Conservation (phyloP, 306 rosid genomes). For the Acacia acuminata region DNA sequence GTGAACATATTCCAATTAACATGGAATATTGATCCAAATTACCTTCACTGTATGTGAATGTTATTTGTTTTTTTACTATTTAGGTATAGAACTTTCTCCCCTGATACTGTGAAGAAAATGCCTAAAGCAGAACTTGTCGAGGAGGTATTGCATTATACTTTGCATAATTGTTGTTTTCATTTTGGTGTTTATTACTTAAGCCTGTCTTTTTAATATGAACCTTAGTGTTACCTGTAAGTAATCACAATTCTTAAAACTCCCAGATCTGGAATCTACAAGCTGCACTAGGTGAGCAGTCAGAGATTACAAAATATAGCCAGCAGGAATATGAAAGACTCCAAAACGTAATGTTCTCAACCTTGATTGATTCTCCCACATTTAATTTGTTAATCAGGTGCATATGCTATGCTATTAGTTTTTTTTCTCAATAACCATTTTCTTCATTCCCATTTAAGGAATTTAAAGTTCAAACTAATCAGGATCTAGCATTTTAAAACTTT, state of each 20-base stretch:
- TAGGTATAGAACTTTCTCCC: constrained; percentile 89
- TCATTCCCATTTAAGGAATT: not conserved
- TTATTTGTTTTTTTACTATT: constrained; percentile 32
- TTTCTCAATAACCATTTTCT: not conserved
- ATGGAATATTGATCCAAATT: constrained; percentile 20
- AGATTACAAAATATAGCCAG: constrained; percentile 62
- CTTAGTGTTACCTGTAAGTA: constrained; percentile 13
- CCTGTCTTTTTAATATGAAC: constrained; percentile 5
- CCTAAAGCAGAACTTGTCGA: constrained; percentile 85
- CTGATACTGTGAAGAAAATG: constrained; percentile 85
- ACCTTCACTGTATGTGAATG: constrained; percentile 13
- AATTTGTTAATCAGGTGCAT: not conserved
- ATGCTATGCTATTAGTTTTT: not conserved
- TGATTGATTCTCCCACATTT: not conserved
- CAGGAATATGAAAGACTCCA: constrained; percentile 68
- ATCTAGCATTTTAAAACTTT: not conserved
- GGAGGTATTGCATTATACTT: constrained; percentile 54
- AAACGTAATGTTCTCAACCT: constrained; percentile 46
- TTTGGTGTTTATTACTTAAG: not conserved
- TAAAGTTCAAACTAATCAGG: not conserved
- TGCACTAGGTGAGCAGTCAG: constrained; percentile 85
- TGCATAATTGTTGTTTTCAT: not conserved
- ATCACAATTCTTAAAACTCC: constrained; percentile 18
- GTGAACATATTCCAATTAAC: not conserved
- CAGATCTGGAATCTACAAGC: constrained; percentile 94